Conservation (phyloP, 2,329 filamentous ascomycete genomes). For the Alternaria angustiovoidea region DNA sequence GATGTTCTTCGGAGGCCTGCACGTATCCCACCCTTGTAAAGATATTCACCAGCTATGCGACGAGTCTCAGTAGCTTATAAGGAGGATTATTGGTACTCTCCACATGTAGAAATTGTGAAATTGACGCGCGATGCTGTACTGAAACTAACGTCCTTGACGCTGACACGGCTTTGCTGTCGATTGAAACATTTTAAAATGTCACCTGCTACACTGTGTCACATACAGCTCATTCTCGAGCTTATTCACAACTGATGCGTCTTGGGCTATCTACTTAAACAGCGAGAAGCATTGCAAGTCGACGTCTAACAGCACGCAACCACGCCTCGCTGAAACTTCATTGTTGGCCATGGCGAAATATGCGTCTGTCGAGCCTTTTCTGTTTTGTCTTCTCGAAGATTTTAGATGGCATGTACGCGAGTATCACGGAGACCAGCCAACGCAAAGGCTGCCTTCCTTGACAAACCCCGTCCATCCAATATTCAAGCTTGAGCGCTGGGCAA, state of each 20-base stretch:
- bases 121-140: not conserved
- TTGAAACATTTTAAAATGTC: not conserved
- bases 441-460: slow-evolving; percentile 4
- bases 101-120: not conserved
- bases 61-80: not conserved
- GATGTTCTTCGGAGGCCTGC: not conserved
- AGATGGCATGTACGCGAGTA: not conserved
- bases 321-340: not conserved
- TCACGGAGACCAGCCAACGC: not conserved
- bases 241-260: not conserved
- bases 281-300: not conserved
- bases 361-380: not conserved
- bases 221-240: not conserved
- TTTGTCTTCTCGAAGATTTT: not conserved
- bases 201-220: not conserved
- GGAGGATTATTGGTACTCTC: not conserved
- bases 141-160: too few species aligned
- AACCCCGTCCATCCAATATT: slow-evolving; percentile 30
- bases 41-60: not conserved
- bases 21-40: not conserved
- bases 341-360: not conserved
- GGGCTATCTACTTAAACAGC: not conserved
- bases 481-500: slow-evolving; percentile 24
- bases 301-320: not conserved
- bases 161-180: not conserved